A percentile compares a stretch with the other conserved stretches of the same genome.
Conservation (phyloP, 768 basidiomycete species). For the Termitomyces sp. region DNA sequence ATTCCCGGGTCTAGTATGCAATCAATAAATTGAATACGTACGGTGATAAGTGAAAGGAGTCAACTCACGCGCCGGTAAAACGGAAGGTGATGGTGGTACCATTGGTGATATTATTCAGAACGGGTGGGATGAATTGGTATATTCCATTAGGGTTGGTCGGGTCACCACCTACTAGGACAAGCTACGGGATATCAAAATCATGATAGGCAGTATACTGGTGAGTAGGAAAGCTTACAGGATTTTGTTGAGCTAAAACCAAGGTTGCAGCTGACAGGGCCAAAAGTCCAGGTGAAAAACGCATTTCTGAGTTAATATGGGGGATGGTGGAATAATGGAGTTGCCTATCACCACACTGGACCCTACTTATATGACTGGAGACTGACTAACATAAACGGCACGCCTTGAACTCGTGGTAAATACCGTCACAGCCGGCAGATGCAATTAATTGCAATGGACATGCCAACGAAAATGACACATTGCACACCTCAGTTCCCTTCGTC, state of each 20-base stretch:
- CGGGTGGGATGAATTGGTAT: slow-evolving; percentile 45
- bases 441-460: neutral
- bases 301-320: neutral
- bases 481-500: neutral
- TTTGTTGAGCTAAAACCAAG: slow-evolving; percentile 23
- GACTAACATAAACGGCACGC: neutral
- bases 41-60: neutral
- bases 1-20: slow-evolving; percentile 40
- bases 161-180: slow-evolving; percentile 38
- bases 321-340: neutral
- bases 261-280: slow-evolving; percentile 13
- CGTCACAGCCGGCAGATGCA: neutral
- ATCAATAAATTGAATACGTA: neutral
- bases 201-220: neutral
- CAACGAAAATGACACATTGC: neutral
- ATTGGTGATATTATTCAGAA: slow-evolving; percentile 34
- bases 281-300: slow-evolving; percentile 10
- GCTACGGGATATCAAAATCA: slow-evolving; percentile 16
- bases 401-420: neutral
- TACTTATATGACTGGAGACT: neutral
- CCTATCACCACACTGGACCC: neutral
- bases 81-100: slow-evolving; percentile 48
- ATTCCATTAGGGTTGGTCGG: slow-evolving; percentile 27
- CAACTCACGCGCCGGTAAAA: slow-evolving; percentile 42
- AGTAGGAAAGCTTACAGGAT: slow-evolving; percentile 1